Evolutionary conservation across 352 stramenopile species (phyloP).

Genomic region (Hyaloperonospora brassicae): DNA sequence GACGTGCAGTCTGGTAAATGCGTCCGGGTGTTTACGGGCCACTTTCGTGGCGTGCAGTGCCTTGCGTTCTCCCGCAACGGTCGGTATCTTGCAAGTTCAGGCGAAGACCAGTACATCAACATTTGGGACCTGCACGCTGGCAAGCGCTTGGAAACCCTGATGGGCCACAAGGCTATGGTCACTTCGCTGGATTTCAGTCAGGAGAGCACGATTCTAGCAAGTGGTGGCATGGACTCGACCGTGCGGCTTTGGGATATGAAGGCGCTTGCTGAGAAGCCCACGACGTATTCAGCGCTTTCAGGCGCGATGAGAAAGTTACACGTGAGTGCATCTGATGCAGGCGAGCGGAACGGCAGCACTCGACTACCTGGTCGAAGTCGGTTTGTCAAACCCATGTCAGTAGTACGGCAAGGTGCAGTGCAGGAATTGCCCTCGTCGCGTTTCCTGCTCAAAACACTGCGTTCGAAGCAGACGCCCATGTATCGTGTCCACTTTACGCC

Average conservation of each 20-base stretch:
- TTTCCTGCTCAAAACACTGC: slow-evolving; percentile 78
- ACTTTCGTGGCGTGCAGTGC: slow-evolving; percentile 80
- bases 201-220: slow-evolving; percentile 70
- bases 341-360: slow-evolving; percentile 5
- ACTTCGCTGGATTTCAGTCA: slow-evolving; percentile 73
- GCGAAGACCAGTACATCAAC: slow-evolving; percentile 87
- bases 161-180: slow-evolving; percentile 67
- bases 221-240: slow-evolving; percentile 66
- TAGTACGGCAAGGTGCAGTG: slow-evolving; percentile 42
- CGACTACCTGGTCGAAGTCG: slow-evolving; percentile 20
- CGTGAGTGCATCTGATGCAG: slow-evolving; percentile 15
- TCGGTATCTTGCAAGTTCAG: slow-evolving; percentile 78
- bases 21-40: slow-evolving; percentile 88
- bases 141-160: slow-evolving; percentile 77
- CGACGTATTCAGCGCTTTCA: slow-evolving; percentile 19
- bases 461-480: slow-evolving; percentile 81
- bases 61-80: slow-evolving; percentile 88
- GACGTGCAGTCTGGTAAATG: slow-evolving; percentile 90
- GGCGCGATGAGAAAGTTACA: slow-evolving; percentile 33
- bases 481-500: slow-evolving; percentile 75
- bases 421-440: slow-evolving; percentile 57
- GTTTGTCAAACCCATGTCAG: slow-evolving; percentile 49
- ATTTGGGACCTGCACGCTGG: slow-evolving; percentile 91
- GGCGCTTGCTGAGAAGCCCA: slow-evolving; percentile 48
- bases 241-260: slow-evolving; percentile 85